Conservation (phyloP, 768 basidiomycete genomes). For the Nidularia pulvinata region DNA sequence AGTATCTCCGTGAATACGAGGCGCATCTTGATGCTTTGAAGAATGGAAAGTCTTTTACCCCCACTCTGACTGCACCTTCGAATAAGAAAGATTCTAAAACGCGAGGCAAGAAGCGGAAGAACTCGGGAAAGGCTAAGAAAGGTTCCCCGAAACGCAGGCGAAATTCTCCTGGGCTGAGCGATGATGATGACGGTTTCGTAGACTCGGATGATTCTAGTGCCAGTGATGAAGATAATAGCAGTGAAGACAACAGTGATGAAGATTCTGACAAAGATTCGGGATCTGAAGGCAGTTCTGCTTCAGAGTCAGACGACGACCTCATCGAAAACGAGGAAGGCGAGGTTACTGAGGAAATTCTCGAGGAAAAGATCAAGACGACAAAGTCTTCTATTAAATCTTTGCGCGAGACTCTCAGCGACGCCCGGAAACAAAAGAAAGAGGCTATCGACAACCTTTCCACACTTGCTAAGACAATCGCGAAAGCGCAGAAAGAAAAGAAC, state of each 20-base stretch:
- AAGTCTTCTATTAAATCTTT: slow-evolving; percentile 37
- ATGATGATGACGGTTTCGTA: slow-evolving; percentile 32
- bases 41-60: slow-evolving; percentile 39
- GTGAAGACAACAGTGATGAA: neutral
- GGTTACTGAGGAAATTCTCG: slow-evolving; percentile 41
- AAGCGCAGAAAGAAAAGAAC: slow-evolving; percentile 59
- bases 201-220: slow-evolving; percentile 6
- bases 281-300: slow-evolving; percentile 4
- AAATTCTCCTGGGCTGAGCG: slow-evolving; percentile 14
- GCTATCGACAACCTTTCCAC: slow-evolving; percentile 26
- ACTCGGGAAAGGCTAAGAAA: slow-evolving; percentile 30
- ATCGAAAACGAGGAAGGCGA: slow-evolving; percentile 33
- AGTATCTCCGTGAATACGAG: slow-evolving; percentile 33
- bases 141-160: slow-evolving; percentile 45
- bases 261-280: slow-evolving; percentile 9
- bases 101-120: slow-evolving; percentile 43
- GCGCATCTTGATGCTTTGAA: slow-evolving; percentile 46
- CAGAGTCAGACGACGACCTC: slow-evolving; percentile 20
- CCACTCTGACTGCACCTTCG: slow-evolving; percentile 27
- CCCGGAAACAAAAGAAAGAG: slow-evolving; percentile 32
- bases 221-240: too few relatives aligned
- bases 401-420: slow-evolving; percentile 32
- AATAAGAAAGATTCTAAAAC: slow-evolving; percentile 16
- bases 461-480: slow-evolving; percentile 38
- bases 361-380: slow-evolving; percentile 40